Conservation (phyloP, 129 eudicot species). For the Chrysanthemum makinoi region DNA sequence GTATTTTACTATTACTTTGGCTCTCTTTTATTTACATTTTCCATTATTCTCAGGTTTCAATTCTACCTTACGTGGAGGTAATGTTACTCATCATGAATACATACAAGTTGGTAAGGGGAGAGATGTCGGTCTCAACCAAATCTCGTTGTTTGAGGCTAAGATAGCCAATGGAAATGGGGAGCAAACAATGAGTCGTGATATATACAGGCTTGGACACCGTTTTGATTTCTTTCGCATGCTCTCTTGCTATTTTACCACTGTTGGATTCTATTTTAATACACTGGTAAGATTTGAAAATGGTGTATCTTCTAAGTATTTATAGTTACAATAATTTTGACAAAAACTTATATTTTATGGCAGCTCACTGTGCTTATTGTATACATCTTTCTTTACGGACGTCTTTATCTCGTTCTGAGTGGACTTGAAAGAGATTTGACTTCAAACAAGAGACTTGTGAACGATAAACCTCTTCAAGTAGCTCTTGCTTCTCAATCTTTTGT, state of each 20-base stretch:
- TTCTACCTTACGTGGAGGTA: conserved; percentile 95
- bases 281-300: conserved; percentile 41
- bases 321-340: background rate
- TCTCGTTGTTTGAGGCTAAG: conserved; percentile 89
- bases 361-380: conserved; percentile 78
- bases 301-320: background rate
- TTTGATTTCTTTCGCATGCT: conserved; percentile 97
- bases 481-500: conserved; percentile 94
- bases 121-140: conserved; percentile 96
- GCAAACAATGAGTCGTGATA: conserved; percentile 95
- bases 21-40: conserved; percentile 17
- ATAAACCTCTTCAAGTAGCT: conserved; percentile 94
- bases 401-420: conserved; percentile 88
- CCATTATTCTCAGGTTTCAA: conserved; percentile 60
- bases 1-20: background rate
- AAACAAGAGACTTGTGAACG: conserved; percentile 55
- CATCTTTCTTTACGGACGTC: conserved; percentile 87
- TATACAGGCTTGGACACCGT: conserved; percentile 93
- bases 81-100: conserved; percentile 94
- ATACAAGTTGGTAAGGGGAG: conserved; percentile 99
- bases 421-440: conserved; percentile 61
- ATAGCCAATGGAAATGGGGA: conserved; percentile 97
- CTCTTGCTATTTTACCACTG: conserved; percentile 84
- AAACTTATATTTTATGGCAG: conserved; percentile 42
- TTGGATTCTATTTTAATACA: conserved; percentile 88